phyloP scores from a whole-genome alignment of 2,329 filamentous ascomycete species.

The Emmonsia crescens region DNA sequence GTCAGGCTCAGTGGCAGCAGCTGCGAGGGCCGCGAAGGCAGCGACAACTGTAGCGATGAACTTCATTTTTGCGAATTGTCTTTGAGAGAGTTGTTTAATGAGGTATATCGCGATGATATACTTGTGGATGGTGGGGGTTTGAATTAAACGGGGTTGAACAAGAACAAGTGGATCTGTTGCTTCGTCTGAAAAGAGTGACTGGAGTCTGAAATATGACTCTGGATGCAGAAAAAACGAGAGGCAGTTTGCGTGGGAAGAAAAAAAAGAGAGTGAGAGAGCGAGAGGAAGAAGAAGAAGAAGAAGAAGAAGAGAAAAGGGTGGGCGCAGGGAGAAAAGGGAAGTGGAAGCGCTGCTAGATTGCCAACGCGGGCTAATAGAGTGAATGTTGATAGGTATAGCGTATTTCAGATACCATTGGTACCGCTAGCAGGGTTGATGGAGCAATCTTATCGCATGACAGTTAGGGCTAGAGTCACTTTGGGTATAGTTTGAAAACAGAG shows the following conservation, averaged over 20 bases:
- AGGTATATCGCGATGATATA: not conserved
- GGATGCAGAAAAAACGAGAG: conserved; percentile 6
- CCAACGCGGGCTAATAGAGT: conserved; percentile 6
- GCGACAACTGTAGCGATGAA: conserved; percentile 29
- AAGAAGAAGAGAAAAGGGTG: conserved; percentile 11
- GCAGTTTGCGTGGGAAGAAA: conserved; percentile 8
- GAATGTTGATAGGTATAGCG: too few species aligned
- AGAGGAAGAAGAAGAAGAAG: conserved; percentile 3
- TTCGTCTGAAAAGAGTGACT: conserved; percentile 16
- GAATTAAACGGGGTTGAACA: conserved; percentile 20
- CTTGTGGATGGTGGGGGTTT: conserved; percentile 5
- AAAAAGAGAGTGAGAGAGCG: conserved; percentile 10
- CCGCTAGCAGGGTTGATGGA: not conserved
- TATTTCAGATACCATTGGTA: not conserved
- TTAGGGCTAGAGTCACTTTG: not conserved
- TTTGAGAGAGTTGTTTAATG: not conserved
- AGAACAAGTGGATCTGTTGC: conserved; percentile 6
- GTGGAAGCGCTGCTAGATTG: conserved; percentile 8
- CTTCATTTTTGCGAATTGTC: conserved; percentile 25
- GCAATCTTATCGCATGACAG: not conserved
- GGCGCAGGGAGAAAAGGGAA: conserved; percentile 10
- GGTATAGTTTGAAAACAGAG: not conserved
- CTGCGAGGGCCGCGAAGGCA: conserved; percentile 29
- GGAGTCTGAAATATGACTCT: conserved; percentile 12
- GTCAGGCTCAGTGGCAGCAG: conserved; percentile 29